Evolutionary conservation across 2,329 filamentous ascomycete genomes (phyloP).

Genomic region (Ophiosphaerella narmari): DNA sequence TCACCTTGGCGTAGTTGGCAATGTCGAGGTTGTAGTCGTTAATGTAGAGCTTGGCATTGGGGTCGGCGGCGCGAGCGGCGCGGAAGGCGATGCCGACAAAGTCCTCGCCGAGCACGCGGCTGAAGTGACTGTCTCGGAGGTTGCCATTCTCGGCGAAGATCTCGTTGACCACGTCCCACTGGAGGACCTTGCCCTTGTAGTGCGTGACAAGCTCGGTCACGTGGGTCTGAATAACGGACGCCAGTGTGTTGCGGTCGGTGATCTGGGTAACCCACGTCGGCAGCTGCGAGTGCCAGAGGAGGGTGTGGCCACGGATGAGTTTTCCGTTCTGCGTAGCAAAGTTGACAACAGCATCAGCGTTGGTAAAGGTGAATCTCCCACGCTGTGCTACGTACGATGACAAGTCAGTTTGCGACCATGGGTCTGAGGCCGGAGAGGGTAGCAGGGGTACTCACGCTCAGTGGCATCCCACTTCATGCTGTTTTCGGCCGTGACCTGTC

Average conservation of each 20-base stretch:
- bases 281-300: conserved; percentile 5
- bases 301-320: conserved; percentile 15
- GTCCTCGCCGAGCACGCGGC: conserved; percentile 53
- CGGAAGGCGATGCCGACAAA: conserved; percentile 74
- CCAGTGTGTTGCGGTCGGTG: not conserved
- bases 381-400: not conserved
- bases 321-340: conserved; percentile 11
- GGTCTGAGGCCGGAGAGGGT: too few species aligned
- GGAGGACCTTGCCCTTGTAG: conserved; percentile 2
- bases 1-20: conserved; percentile 64
- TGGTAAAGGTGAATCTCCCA: not conserved
- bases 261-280: not conserved
- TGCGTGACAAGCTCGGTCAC: not conserved
- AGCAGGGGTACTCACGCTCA: not conserved
- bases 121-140: conserved; percentile 1
- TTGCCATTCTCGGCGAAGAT: not conserved
- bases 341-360: conserved; percentile 13
- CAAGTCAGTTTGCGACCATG: not conserved
- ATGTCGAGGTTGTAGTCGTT: conserved; percentile 71
- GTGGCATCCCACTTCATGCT: conserved; percentile 2
- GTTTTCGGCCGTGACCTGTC: not conserved
- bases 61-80: conserved; percentile 69
- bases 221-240: conserved; percentile 1
- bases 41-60: conserved; percentile 72
- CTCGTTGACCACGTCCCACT: conserved; percentile 1